phyloP scores from a whole-genome alignment of 2,329 filamentous ascomycete genomes.

The Claviceps maximensis region DNA sequence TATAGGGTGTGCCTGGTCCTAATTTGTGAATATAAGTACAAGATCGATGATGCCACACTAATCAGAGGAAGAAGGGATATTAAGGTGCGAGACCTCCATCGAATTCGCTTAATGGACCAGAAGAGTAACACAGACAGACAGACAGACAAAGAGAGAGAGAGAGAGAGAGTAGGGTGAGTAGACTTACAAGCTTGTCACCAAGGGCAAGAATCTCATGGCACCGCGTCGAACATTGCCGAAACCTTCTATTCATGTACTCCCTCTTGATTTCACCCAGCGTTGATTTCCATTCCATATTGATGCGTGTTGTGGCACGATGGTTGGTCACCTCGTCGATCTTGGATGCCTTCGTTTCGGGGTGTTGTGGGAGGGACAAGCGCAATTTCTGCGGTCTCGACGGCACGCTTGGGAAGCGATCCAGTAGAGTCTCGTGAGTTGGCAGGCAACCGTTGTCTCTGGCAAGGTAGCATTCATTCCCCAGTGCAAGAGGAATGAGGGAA shows the following conservation, averaged over 20 bases:
- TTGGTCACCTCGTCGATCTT: neutral
- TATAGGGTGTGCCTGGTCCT: constrained; percentile 33
- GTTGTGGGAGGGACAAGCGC: neutral
- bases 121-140: no score
- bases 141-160: neutral
- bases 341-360: neutral
- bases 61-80: neutral
- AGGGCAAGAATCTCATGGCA: constrained; percentile 40
- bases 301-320: constrained; percentile 21
- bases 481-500: constrained; percentile 20
- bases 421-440: neutral
- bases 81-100: neutral
- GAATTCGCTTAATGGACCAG: no score
- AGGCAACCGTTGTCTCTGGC: constrained; percentile 2
- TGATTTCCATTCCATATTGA: constrained; percentile 35
- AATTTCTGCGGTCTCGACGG: neutral
- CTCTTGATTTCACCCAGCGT: constrained; percentile 40
- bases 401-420: constrained; percentile 1
- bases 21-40: neutral
- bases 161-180: neutral
- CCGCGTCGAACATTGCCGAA: constrained; percentile 37
- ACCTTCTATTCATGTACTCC: constrained; percentile 36
- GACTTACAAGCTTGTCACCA: constrained; percentile 30
- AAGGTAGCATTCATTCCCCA: constrained; percentile 9
- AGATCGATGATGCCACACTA: neutral